Conservation (phyloP, 2,329 filamentous ascomycete genomes). For the Neofusicoccum kwambonambiense region DNA sequence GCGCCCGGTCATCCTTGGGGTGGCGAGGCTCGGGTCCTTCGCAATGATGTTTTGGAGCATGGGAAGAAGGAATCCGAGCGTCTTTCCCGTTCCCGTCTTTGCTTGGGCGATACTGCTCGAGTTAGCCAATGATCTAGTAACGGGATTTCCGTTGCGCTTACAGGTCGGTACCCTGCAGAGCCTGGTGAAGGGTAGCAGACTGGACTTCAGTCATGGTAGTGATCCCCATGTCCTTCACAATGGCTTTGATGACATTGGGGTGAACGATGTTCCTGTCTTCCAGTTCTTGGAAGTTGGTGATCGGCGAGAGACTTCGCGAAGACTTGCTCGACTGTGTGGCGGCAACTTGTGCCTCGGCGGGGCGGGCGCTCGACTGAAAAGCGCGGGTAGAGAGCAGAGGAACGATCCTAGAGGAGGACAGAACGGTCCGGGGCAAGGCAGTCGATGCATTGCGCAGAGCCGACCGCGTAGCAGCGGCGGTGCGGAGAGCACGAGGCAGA, state of each 20-base stretch:
- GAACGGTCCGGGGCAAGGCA: neutral
- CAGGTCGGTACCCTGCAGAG: constrained; percentile 79
- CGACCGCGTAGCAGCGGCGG: constrained; percentile 15
- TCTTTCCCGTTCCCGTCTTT: constrained; percentile 96
- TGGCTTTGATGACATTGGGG: constrained; percentile 62
- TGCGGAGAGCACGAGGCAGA: constrained; percentile 29
- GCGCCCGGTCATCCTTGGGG: constrained; percentile 22
- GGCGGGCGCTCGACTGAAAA: constrained; percentile 4
- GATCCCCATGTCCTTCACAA: constrained; percentile 72
- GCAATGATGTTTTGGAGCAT: constrained; percentile 75
- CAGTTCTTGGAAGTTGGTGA: constrained; percentile 48
- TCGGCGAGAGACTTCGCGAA: constrained; percentile 20
- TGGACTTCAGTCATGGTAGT: constrained; percentile 92
- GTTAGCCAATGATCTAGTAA: neutral
- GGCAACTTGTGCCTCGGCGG: constrained; percentile 19
- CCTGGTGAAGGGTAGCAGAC: constrained; percentile 74
- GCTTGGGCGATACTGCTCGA: constrained; percentile 71
- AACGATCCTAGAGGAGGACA: neutral
- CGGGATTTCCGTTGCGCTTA: constrained; percentile 47
- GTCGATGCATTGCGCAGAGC: constrained; percentile 2
- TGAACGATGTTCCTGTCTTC: constrained; percentile 56
- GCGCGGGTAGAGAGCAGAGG: neutral
- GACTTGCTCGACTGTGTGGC: constrained; percentile 13
- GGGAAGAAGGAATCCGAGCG: constrained; percentile 86
- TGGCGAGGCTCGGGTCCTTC: constrained; percentile 60